These are phyloP conservation scores for Pinus tabuliformis DNA, from an alignment of 75 land plant genomes.

Conservation along the genomic window DNA sequence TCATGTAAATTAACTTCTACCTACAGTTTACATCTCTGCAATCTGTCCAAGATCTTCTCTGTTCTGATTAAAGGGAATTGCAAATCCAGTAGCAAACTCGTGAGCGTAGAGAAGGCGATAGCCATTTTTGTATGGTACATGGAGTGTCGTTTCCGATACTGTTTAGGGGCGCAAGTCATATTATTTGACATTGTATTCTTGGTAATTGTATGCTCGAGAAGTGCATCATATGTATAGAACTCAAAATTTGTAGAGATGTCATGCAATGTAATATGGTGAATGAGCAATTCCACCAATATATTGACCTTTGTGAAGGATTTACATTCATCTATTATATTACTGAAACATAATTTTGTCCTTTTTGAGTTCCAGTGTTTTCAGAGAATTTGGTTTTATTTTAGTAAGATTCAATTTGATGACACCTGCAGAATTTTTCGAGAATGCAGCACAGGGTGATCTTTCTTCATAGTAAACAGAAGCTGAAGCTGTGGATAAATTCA, in stretches of 20 bases:
- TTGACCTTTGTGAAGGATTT: too few species aligned
- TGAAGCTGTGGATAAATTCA: too few species aligned
- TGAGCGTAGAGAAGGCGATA: not conserved
- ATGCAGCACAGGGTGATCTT: too few species aligned
- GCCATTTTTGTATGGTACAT: not conserved
- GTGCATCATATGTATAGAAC: not conserved
- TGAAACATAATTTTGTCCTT: too few species aligned
- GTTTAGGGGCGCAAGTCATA: not conserved
- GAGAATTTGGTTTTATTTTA: too few species aligned
- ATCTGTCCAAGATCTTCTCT: slow-evolving; percentile 1
- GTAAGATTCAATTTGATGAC: too few species aligned
- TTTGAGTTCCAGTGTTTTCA: too few species aligned
- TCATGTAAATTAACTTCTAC: not conserved
- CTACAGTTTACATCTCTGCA: not conserved
- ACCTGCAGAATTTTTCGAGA: too few species aligned
- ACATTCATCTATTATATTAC: too few species aligned
- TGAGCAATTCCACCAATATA: too few species aligned
- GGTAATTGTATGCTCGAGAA: not conserved
- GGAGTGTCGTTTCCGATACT: not conserved
- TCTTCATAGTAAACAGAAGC: too few species aligned
- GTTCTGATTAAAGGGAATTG: not conserved
- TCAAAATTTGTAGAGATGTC: not conserved
- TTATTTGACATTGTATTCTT: slow-evolving; percentile 2
- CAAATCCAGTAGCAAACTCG: not conserved
- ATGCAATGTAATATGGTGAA: not conserved